These are phyloP conservation scores for Mesembryanthemum crystallinum DNA, from an alignment of 148 eudicot species.

Conservation along the genomic window DNA sequence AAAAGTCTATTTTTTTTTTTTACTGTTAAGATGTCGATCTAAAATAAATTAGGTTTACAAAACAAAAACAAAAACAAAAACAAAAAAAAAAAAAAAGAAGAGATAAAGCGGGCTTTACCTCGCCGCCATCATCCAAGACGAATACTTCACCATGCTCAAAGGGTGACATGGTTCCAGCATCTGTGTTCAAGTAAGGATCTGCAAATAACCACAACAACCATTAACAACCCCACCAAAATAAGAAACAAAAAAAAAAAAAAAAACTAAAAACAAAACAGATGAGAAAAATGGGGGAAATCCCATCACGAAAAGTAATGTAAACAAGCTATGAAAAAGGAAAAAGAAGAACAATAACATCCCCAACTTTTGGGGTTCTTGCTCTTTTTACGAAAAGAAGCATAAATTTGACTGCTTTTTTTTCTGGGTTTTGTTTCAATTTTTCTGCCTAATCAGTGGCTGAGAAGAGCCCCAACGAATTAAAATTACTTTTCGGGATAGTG, in stretches of 20 bases:
- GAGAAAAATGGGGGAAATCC: slow-evolving; percentile 1
- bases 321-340: slow-evolving; percentile 1
- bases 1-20: slow-evolving; percentile 9
- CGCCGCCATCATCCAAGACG: slow-evolving; percentile 95
- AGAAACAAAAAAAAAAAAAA: background rate
- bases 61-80: background rate
- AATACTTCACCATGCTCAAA: slow-evolving; percentile 96
- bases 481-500: no score
- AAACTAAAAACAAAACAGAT: background rate
- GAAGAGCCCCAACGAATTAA: background rate
- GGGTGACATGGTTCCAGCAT: slow-evolving; percentile 99
- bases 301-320: slow-evolving; percentile 12
- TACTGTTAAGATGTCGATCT: slow-evolving; percentile 11
- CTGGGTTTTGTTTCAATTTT: slow-evolving; percentile 12
- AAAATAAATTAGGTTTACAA: background rate
- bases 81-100: background rate
- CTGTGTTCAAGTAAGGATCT: slow-evolving; percentile 96
- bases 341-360: background rate
- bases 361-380: slow-evolving; percentile 15
- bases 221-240: background rate
- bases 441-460: background rate
- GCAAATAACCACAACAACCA: slow-evolving; percentile 7
- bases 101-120: slow-evolving; percentile 46
- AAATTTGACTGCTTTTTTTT: slow-evolving; percentile 23
- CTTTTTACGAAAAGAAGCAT: background rate